Evolutionary conservation across 2,329 filamentous ascomycete genomes (phyloP).

Genomic region (Tympanopsis confertula): DNA sequence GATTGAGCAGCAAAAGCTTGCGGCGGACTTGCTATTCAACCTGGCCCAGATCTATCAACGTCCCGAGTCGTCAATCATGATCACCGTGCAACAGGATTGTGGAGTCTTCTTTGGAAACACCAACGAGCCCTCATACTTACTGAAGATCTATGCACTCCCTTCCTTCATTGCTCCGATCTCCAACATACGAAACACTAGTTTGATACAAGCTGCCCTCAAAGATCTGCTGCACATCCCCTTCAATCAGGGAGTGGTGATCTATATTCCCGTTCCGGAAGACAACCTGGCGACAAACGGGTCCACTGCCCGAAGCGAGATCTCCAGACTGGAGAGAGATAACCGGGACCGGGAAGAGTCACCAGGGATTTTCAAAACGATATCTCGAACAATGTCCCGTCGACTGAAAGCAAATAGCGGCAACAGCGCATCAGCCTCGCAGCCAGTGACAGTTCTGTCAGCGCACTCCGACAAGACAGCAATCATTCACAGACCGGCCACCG

Average conservation of each 20-base stretch:
- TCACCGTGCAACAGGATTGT: not conserved
- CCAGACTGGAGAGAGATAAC: not conserved
- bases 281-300: not conserved
- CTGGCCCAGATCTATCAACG: not conserved
- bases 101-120: not conserved
- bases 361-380: not conserved
- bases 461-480: no score
- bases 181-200: not conserved
- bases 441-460: no score
- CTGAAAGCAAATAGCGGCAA: not conserved
- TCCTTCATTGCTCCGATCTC: not conserved
- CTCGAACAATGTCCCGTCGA: not conserved
- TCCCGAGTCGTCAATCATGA: not conserved
- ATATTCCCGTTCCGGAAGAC: not conserved
- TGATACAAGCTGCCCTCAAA: not conserved
- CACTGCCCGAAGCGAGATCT: not conserved
- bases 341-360: no score
- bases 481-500: no score
- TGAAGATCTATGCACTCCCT: not conserved
- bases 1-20: not conserved
- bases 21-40: not conserved
- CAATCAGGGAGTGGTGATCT: not conserved
- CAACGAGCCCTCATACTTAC: not conserved
- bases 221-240: not conserved
- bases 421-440: no score